Conservation (phyloP, 805 yeast species). For the Nakazawaea anatomiae region DNA sequence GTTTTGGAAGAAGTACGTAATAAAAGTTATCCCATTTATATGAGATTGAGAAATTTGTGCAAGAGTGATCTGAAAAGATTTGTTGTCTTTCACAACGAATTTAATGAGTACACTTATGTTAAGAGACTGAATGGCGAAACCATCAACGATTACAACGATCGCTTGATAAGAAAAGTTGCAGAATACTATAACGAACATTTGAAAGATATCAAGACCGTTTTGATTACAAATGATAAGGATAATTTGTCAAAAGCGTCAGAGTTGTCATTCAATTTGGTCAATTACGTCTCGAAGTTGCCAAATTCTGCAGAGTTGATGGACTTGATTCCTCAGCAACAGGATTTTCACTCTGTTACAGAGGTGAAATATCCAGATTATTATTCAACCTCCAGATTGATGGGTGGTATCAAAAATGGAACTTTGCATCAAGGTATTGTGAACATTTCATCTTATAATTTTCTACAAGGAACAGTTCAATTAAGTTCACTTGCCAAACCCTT, state of each 20-base stretch:
- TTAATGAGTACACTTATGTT: slow-evolving; percentile 63
- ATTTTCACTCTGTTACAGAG: slow-evolving; percentile 35
- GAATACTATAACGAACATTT: slow-evolving; percentile 72
- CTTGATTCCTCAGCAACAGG: slow-evolving; percentile 56
- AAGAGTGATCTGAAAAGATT: slow-evolving; percentile 77
- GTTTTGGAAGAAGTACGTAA: slow-evolving; percentile 91
- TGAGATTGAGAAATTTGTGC: slow-evolving; percentile 71
- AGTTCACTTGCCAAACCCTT: slow-evolving; percentile 76
- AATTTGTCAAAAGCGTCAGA: slow-evolving; percentile 54
- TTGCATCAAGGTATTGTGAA: slow-evolving; percentile 79
- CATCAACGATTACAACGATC: slow-evolving; percentile 85
- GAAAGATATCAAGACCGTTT: slow-evolving; percentile 38
- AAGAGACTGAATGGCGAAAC: slow-evolving; percentile 60
- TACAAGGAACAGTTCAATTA: slow-evolving; percentile 78
- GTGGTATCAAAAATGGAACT: slow-evolving; percentile 84
- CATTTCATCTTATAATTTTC: slow-evolving; percentile 78
- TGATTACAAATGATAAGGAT: slow-evolving; percentile 73
- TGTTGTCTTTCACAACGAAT: slow-evolving; percentile 91
- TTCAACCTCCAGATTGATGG: slow-evolving; percentile 75
- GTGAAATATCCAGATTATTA: slow-evolving; percentile 72
- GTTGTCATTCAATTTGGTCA: slow-evolving; percentile 51
- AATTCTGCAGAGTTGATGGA: slow-evolving; percentile 73
- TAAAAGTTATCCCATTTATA: slow-evolving; percentile 80
- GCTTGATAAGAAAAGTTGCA: slow-evolving; percentile 77
- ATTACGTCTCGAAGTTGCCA: slow-evolving; percentile 67